Evolutionary conservation across 2,329 filamentous ascomycete genomes (phyloP), one percentile per base, ranked within the genome.

Genomic region (Sphaerulina musiva): DNA sequence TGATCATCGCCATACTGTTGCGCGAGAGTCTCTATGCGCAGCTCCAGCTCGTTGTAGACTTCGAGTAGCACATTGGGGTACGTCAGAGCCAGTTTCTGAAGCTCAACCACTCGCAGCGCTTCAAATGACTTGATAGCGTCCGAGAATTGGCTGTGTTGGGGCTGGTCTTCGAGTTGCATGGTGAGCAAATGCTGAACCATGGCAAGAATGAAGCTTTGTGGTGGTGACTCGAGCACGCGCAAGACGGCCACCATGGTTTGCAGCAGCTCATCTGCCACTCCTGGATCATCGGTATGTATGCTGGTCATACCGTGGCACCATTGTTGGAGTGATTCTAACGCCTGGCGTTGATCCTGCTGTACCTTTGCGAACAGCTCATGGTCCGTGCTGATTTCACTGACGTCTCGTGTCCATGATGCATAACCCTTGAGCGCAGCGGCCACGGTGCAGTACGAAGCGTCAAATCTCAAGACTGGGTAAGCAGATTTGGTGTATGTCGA

Each of bases 91-190:
- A 98, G 77, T 53, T 91, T 82, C 65, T 95, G 90, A 55, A 97
- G 78, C 70, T 98, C 92, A 53, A 89, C 80, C 70, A 90, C 89
- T 64, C 89, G 87, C 65, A 95, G 82, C 3, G 81, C 82, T 68
- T 96, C 90, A 12, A 98, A 78, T 54, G 95, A 89, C 66, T 91
- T 93, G 36, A 96, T 87, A 1, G 91, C 85, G 60, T 97, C 93
- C 11, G 87, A 90, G 69, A 91, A 95, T 2, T 82, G 76, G 40
- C 80, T 78, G 63, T 86, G 81, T 43, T 86, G 81, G 2, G 86
- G 83, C 52, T 87, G 80, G 42, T 88, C 82, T 3, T 80, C 76
- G n/a, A 89, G 83, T 72, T 86, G 86, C 34, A 88, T 90, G 66
- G 92, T 83, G 38, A 98, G 78, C 58, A 96, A 90, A 69, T 96